Evolutionary conservation across 768 basidiomycete species (phyloP), one percentile per base, ranked within the genome.

Genomic region (Russula sp.): DNA sequence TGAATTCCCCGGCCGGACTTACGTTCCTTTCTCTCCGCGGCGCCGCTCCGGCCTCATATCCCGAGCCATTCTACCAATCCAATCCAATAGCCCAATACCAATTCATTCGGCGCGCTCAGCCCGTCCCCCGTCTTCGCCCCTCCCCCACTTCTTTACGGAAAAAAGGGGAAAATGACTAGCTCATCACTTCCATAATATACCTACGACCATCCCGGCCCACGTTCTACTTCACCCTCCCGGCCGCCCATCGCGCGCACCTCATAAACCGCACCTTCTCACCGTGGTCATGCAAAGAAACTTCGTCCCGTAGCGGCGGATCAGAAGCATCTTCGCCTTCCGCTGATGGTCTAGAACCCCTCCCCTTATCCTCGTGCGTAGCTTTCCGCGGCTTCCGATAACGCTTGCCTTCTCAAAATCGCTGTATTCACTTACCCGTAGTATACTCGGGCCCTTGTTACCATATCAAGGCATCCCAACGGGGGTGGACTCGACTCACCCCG

Each of bases 11-110:
- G 65, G 54, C 64, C 62, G 62, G 62, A 63, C 56, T 63, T 64
- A 63, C 62, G 61, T 58, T 58, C 56, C 65, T 65, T 64, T 58
- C 65, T 65, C 64, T 65, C 64, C 64, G 64, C 64, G 64, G 64
- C 60, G 60, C 61, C 65, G 65, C 56, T 59, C 61, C 56, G 62
- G 65, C 65, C 61, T 64, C 65, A 58, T 64, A 39, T 53, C 54
- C 49, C 64, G 55, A 63, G 35, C 56, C 49, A 51, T 56, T 41
- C 61, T 54, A 50, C 61, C 55, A 53, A 45, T 46, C 57, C 35
- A 32, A 46, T 20, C 32, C 46, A 56, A 49, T 32, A 16, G 38
- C 14, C 32, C 46, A 56, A 49, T 32, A 16, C 29, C 16, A 49
- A 42, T 61, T 52, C 46, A 50, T 51, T 53, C 60, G 55, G 50